phyloP scores from a whole-genome alignment of 352 stramenopile genomes.

The Phytopythium delawarense region DNA sequence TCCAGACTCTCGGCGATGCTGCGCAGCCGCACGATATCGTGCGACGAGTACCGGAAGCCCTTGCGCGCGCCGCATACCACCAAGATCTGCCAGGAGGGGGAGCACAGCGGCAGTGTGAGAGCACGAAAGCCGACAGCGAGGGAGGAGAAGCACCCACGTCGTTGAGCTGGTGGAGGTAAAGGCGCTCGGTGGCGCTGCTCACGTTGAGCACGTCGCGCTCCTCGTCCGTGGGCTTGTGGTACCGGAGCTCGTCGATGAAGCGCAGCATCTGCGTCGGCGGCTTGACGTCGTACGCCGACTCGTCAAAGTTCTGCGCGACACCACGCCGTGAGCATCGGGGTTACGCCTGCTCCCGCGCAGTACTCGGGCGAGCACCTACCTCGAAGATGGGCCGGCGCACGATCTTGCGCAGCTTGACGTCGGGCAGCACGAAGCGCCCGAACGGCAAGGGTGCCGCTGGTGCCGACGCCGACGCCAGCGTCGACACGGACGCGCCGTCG shows the following conservation, averaged over 20 bases:
- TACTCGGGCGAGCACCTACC: constrained; percentile 15
- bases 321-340: not conserved
- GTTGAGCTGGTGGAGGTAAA: constrained; percentile 70
- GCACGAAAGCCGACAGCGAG: not conserved
- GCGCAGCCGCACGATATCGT: constrained; percentile 60
- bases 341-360: not conserved
- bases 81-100: constrained; percentile 40
- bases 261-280: constrained; percentile 77
- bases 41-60: constrained; percentile 73
- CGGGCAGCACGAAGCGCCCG: constrained; percentile 38
- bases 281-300: constrained; percentile 63
- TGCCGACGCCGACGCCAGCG: constrained; percentile 4
- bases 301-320: constrained; percentile 57
- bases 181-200: constrained; percentile 61
- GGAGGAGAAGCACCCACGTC: constrained; percentile 41
- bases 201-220: constrained; percentile 70
- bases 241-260: constrained; percentile 78
- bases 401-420: constrained; percentile 64
- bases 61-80: constrained; percentile 71
- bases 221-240: constrained; percentile 75
- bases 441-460: not conserved
- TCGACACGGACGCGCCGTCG: constrained; percentile 6
- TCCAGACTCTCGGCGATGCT: constrained; percentile 44
- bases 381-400: constrained; percentile 71
- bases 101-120: not conserved